phyloP scores from a whole-genome alignment of 164 flowering plant species.

The Cinnamomum chago region DNA sequence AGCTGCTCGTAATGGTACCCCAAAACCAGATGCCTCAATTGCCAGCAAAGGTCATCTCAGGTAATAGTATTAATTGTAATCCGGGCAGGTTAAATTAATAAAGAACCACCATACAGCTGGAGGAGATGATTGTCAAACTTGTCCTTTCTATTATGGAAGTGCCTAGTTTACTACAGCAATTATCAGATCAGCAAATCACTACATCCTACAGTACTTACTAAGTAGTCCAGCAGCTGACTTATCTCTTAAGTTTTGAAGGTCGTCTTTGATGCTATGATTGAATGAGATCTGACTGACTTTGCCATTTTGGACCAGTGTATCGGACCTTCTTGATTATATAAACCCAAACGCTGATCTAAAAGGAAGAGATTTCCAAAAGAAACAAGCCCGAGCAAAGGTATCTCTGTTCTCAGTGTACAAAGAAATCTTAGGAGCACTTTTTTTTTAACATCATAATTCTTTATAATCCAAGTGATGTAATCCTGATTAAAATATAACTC shows the following conservation, averaged over 20 bases:
- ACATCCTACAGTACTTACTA: background rate
- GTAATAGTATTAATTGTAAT: conserved; percentile 26
- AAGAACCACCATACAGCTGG: background rate
- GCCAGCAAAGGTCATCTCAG: conserved; percentile 97
- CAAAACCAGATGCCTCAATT: conserved; percentile 93
- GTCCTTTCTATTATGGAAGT: background rate
- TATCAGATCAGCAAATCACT: too few relatives aligned
- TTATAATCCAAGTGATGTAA: conserved; percentile 24
- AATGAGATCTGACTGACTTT: conserved; percentile 5
- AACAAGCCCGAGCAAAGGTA: conserved; percentile 87
- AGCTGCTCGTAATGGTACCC: conserved; percentile 97
- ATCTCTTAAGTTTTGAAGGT: background rate
- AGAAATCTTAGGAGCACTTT: background rate
- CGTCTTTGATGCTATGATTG: background rate
- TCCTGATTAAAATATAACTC: background rate
- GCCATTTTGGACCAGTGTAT: conserved; percentile 52
- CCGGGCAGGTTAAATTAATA: background rate
- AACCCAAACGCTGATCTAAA: conserved; percentile 75
- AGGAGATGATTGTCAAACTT: background rate
- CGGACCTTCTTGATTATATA: conserved; percentile 87
- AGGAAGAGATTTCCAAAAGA: conserved; percentile 78
- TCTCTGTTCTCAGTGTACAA: background rate
- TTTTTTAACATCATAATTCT: background rate
- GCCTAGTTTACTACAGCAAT: background rate
- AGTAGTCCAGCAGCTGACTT: background rate